A percentile compares a stretch with the other conserved stretches of the same genome.
Evolutionary conservation across 2,329 filamentous ascomycete genomes (phyloP).

Genomic region (Paraconiothyrium brasiliense): DNA sequence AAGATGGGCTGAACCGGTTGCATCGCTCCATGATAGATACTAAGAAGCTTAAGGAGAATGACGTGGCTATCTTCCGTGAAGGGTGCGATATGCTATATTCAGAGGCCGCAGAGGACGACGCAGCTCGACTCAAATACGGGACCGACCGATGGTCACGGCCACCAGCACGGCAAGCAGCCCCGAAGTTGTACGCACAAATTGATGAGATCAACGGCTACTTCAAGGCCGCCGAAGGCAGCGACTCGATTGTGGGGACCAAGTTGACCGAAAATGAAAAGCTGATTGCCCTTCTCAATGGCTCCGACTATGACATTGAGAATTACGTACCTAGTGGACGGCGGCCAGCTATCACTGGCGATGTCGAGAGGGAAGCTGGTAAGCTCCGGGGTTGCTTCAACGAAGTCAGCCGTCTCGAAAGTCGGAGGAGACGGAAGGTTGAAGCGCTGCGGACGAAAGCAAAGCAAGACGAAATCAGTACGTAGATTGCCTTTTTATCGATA

Average conservation of each 20-base stretch:
- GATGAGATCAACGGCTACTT: constrained; percentile 89
- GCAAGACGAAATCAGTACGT: constrained; percentile 82
- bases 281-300: constrained; percentile 78
- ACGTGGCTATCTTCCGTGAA: constrained; percentile 82
- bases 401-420: constrained; percentile 81
- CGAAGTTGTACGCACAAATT: constrained; percentile 77
- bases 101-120: constrained; percentile 85
- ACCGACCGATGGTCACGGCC: constrained; percentile 84
- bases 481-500: constrained; percentile 11
- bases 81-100: constrained; percentile 79
- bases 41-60: constrained; percentile 84
- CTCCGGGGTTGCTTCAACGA: constrained; percentile 86
- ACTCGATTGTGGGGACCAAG: constrained; percentile 79
- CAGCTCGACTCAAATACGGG: constrained; percentile 78
- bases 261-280: constrained; percentile 78
- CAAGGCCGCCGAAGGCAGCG: constrained; percentile 72
- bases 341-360: constrained; percentile 78
- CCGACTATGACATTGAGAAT: constrained; percentile 82
- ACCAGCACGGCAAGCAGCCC: constrained; percentile 73
- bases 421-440: constrained; percentile 81
- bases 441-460: constrained; percentile 80
- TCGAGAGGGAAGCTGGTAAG: constrained; percentile 80
- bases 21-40: constrained; percentile 86
- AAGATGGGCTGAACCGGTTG: constrained; percentile 81
- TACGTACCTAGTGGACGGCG: constrained; percentile 88